Base-by-base conservation (phyloP, 768 basidiomycete genomes). In the Roridomyces roridus region DNA sequence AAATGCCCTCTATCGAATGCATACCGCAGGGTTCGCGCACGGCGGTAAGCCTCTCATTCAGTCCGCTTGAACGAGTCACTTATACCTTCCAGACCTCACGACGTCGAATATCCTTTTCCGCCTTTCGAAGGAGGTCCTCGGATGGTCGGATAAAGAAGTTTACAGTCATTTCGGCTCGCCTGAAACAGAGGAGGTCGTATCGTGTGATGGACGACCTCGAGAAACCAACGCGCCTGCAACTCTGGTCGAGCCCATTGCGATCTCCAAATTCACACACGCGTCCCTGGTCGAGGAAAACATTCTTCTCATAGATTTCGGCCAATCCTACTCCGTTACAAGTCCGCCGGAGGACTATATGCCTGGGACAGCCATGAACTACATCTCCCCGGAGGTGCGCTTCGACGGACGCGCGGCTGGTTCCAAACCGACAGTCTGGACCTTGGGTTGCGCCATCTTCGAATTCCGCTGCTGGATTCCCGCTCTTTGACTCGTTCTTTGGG, bases 361-460 rank as follows among this genome's bases (percentile, higher is more conserved):
- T 25, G 68, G 45, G 20, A 77, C 72, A 0, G 46, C 64, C 44
- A 47, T 70, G 4, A 53, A 73, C 58, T 77, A 77, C 65, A 50
- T 46, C 43, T 65, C 77, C 0, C 78, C 75, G 21, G 76, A 79
- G 56, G 50, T 64, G 11, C 68, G 59, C n/a, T 78, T 77, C 58
- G 77, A 73, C 52, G 62, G 60, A 11, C 43, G 56, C n/a, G n/a
- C n/a, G 4, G 51, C 53, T 6, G 65, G 68, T 28, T 44, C 69
- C 34, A 59, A 55, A 43, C 36, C 78, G 12, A 77, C 78, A 56
- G 58, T 80, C 29, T 80, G 79, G 79, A 63, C 70, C 4, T 65
- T 80, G 18, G 79, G 59, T 53, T 80, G 79, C 60, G 55, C 70
- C 43, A 72, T 79, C 57, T 80, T 76, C 57, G 72, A 79, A 64